Base-by-base conservation (phyloP, 2,329 filamentous ascomycete species). In the Myriangium duriaei region DNA sequence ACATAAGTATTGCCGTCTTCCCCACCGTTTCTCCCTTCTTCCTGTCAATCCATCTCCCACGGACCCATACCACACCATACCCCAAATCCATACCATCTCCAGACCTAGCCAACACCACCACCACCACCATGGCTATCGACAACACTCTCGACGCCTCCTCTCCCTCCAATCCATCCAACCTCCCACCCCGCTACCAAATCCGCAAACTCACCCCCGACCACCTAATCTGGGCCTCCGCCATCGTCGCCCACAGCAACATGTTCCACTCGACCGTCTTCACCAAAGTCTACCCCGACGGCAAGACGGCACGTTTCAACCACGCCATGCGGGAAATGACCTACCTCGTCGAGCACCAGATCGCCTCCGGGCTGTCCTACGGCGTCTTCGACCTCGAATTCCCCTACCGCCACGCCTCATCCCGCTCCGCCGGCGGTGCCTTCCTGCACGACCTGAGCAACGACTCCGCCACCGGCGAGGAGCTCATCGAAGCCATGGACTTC, bases 331-430 rank as follows among this genome's bases (percentile, higher is more conserved):
- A 36, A 5, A 37, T 31, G 2, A 24, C 41, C 4, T 58, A 62
- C 40, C 50, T 62, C 13, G 41, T 57, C 4, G 37, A 41, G 5
- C 54, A 60, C 40, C 53, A 58, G 39, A 51, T 62, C 41, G 38
- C 49, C 21, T 57, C 52, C 2, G 55, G 53, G 2, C 37, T 57
- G 3, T 56, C 52, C 28, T 60, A 52, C 43, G 59, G 58, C 37
- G 56, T 62, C 21, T 60, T 59, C 47, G 59, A 62, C 45, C 57
- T 51, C 6, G 47, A 59, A 29, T 62, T 60, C 43, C 24, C 45
- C 13, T 62, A 51, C 54, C 48, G 47, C 2, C 41, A 50, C 4
- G 49, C 56, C 15, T 57, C 53, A 18, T 47, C 42, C 13, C 43
- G 50, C 11, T 40, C 41, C 1, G 51, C 43, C 10, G 55, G 54